Percentiles rank a stretch among this genome's conserved stretches.
Conservation (phyloP, 225 moss, liverwort and hornwort genomes). For the Marchantia polymorpha region DNA sequence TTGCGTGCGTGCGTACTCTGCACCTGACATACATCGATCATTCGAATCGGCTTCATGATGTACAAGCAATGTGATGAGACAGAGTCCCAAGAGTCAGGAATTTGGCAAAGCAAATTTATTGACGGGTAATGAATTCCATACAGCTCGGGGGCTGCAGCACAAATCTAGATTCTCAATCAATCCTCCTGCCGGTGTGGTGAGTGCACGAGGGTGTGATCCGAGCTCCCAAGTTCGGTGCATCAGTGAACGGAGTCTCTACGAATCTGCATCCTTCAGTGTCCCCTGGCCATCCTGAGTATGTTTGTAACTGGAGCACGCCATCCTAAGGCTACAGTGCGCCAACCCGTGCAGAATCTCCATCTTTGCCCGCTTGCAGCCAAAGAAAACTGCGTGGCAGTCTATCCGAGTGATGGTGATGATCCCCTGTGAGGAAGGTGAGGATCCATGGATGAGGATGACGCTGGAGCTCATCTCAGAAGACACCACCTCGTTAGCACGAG, state of each 20-base stretch:
- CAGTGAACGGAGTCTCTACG: neutral
- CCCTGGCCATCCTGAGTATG: neutral
- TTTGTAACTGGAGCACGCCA: too few relatives aligned
- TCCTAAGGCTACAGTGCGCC: neutral
- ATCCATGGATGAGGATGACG: too few relatives aligned
- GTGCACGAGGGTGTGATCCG: neutral
- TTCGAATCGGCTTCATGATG: too few relatives aligned
- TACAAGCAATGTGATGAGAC: too few relatives aligned
- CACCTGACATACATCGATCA: too few relatives aligned
- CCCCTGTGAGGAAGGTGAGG: neutral
- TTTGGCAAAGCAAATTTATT: neutral
- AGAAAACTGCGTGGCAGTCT: neutral
- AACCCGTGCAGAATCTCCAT: neutral
- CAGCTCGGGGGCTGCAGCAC: neutral
- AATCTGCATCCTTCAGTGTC: neutral
- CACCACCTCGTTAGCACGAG: neutral
- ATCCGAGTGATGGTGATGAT: neutral
- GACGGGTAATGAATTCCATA: neutral
- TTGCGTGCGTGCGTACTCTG: too few relatives aligned
- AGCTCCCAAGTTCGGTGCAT: neutral
- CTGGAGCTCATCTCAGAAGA: too few relatives aligned
- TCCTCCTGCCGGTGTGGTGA: neutral
- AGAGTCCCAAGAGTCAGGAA: too few relatives aligned
- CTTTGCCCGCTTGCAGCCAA: neutral
- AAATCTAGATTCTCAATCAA: neutral